phyloP scores from a whole-genome alignment of 1,284 basidiomycete genomes.

The Trichosporon ovoides region DNA sequence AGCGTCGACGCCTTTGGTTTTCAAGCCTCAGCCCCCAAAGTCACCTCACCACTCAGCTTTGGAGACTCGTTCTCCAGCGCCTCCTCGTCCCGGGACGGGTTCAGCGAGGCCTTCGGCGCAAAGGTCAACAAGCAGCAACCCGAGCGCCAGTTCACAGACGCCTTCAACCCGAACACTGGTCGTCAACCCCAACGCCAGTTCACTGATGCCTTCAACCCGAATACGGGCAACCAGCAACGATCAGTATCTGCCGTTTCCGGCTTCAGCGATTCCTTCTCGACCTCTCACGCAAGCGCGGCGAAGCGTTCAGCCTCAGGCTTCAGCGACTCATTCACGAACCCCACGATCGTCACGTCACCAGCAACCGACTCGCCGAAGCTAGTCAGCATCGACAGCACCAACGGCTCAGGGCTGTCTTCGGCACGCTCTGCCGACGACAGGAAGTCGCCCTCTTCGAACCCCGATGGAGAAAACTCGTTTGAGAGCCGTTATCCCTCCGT shows the following conservation, averaged over 20 bases:
- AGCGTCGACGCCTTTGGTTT: constrained; percentile 38
- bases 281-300: neutral
- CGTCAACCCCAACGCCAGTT: neutral
- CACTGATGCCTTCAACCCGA: constrained; percentile 1
- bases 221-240: neutral
- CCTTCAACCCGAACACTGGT: neutral
- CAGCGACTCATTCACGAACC: neutral
- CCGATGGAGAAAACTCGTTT: constrained; percentile 34
- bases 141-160: constrained; percentile 1
- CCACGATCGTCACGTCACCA: neutral
- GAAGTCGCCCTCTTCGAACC: constrained; percentile 21
- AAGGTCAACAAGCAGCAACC: neutral
- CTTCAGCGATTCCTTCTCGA: constrained; percentile 12
- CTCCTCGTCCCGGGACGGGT: neutral
- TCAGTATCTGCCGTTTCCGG: neutral
- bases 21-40: neutral
- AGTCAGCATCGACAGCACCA: neutral
- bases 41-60: constrained; percentile 12
- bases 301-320: neutral
- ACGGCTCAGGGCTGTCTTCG: neutral
- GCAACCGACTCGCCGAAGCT: neutral
- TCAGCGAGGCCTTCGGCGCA: neutral
- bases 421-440: neutral
- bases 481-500: constrained; percentile 46
- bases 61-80: constrained; percentile 16